Percentiles rank a stretch among this genome's conserved stretches.
Conservation (phyloP, 2,329 filamentous ascomycete species). For the Aphanocladium album region DNA sequence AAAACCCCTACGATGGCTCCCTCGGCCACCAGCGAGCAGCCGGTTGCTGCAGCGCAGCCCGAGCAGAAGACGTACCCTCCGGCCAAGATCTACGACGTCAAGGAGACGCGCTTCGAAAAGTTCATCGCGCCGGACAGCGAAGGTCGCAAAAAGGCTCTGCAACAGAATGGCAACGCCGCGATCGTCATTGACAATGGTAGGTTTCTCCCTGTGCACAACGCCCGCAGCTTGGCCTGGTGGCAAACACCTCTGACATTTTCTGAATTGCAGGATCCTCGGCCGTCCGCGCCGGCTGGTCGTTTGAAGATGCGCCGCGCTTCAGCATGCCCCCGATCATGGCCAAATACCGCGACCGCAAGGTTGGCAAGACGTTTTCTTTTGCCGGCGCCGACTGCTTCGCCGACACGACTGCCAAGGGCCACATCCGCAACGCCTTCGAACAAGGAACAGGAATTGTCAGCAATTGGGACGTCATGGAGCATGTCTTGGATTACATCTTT, state of each 20-base stretch:
- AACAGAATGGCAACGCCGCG: constrained; percentile 56
- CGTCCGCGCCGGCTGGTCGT: constrained; percentile 93
- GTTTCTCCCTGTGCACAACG: neutral
- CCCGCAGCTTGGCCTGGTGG: neutral
- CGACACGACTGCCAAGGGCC: constrained; percentile 86
- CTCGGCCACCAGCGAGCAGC: constrained; percentile 44
- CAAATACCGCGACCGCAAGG: constrained; percentile 90
- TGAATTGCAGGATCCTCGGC: constrained; percentile 70
- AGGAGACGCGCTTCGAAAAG: constrained; percentile 57
- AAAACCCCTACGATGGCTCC: constrained; percentile 41
- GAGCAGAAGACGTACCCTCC: constrained; percentile 44
- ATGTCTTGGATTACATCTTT: constrained; percentile 89
- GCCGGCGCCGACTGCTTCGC: constrained; percentile 90
- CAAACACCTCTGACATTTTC: constrained; percentile 1
- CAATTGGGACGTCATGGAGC: constrained; percentile 98
- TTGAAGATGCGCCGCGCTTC: constrained; percentile 76
- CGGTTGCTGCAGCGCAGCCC: constrained; percentile 24
- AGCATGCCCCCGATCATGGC: constrained; percentile 85
- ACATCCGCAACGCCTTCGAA: constrained; percentile 88
- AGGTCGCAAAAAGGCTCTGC: constrained; percentile 64
- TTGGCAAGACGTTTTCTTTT: constrained; percentile 87
- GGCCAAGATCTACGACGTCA: constrained; percentile 54
- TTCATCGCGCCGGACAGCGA: constrained; percentile 53
- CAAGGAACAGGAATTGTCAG: constrained; percentile 84
- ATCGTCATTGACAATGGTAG: constrained; percentile 98